Percentiles rank a stretch among this genome's conserved stretches.
Evolutionary conservation across 495 filamentous ascomycete genomes (phyloP).

Genomic region (Chaetomium tenue): DNA sequence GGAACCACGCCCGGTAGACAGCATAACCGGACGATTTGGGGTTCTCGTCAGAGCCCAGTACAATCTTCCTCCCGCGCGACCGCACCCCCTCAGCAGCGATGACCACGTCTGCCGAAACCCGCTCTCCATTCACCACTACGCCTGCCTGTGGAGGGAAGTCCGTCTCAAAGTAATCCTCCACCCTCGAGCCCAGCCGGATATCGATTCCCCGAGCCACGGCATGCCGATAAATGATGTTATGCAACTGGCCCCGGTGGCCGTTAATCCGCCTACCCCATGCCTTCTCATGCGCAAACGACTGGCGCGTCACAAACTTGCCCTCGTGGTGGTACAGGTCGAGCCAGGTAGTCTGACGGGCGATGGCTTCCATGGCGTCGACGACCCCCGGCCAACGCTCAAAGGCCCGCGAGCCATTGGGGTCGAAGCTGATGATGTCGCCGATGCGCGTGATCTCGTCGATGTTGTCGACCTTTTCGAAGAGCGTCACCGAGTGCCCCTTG

Average conservation of each 20-base stretch:
- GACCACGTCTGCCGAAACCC: conserved; percentile 55
- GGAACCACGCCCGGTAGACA: conserved; percentile 60
- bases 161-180: conserved; percentile 61
- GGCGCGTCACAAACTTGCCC: conserved; percentile 35
- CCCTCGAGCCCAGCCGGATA: conserved; percentile 53
- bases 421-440: conserved; percentile 55
- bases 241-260: conserved; percentile 63
- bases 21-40: conserved; percentile 61
- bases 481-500: conserved; percentile 37
- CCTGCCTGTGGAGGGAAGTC: conserved; percentile 49
- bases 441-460: conserved; percentile 47
- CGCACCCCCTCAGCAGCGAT: conserved; percentile 64
- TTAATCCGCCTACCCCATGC: conserved; percentile 45
- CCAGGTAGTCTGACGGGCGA: conserved; percentile 47
- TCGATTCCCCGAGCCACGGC: conserved; percentile 56
- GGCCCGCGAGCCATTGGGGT: conserved; percentile 48
- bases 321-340: conserved; percentile 39
- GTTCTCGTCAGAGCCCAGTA: conserved; percentile 61
- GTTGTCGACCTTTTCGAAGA: conserved; percentile 40
- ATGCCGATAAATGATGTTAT: conserved; percentile 59
- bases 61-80: conserved; percentile 57
- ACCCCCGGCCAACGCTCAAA: conserved; percentile 52
- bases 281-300: conserved; percentile 35
- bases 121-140: conserved; percentile 52
- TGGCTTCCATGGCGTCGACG: conserved; percentile 48